A percentile compares a stretch with the other conserved stretches of the same genome.
Conservation (phyloP, 345 rosid species). For the Populus ilicifolia region DNA sequence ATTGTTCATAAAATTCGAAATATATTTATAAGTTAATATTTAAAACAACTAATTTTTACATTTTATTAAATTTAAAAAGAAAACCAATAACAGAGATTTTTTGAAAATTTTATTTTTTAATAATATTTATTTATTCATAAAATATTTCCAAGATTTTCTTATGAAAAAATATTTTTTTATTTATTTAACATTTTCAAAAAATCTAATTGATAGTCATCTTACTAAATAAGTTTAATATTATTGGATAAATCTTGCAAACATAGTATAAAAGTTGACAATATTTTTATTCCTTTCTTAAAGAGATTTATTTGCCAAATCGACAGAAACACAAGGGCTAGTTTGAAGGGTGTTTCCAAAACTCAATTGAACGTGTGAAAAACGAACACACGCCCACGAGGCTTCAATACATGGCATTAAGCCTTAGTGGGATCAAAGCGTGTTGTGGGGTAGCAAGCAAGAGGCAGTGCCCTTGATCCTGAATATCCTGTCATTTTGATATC, state of each 20-base stretch:
- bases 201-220: neutral
- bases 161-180: no score
- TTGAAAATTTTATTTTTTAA: neutral
- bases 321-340: no score
- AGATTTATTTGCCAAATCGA: neutral
- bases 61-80: no score
- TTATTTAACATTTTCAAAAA: no score
- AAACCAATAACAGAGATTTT: no score
- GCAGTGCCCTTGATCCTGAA: constrained; percentile 34
- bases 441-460: constrained; percentile 39
- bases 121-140: neutral
- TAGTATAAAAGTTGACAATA: neutral
- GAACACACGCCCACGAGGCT: neutral
- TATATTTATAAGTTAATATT: no score
- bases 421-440: constrained; percentile 27
- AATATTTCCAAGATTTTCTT: neutral
- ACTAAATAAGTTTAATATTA: no score
- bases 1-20: no score
- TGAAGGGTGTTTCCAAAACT: no score
- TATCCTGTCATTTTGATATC: constrained; percentile 28
- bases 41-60: no score
- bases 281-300: neutral
- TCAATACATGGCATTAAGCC: neutral
- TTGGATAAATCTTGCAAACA: neutral
- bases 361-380: no score